Evolutionary conservation across 176 grass and related monocot genomes (phyloP).

Genomic region (Triticum dicoccoides): DNA sequence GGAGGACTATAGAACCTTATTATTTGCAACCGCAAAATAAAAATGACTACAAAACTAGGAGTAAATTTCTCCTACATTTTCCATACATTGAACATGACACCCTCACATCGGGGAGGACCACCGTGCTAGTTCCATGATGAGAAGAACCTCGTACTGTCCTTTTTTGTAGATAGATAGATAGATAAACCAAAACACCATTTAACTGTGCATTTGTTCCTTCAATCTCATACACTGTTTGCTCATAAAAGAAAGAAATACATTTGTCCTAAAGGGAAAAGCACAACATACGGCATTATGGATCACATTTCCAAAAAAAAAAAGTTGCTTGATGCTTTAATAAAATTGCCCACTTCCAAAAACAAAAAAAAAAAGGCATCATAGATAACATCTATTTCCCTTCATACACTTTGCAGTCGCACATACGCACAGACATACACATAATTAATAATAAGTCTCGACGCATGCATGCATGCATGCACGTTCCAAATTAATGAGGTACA

Average conservation of each 20-base stretch:
- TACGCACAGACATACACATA: neutral
- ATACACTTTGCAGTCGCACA: constrained; percentile 2
- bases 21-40: too few relatives aligned
- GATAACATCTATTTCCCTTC: neutral
- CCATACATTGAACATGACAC: too few relatives aligned
- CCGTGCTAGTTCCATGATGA: too few relatives aligned
- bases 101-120: too few relatives aligned
- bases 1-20: too few relatives aligned
- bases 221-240: neutral
- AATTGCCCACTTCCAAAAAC: neutral
- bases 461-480: neutral
- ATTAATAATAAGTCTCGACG: neutral
- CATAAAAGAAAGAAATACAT: neutral
- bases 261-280: neutral
- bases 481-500: neutral
- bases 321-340: neutral
- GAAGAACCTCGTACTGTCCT: too few relatives aligned
- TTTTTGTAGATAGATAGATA: too few relatives aligned
- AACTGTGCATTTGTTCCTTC: neutral
- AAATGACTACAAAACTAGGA: too few relatives aligned
- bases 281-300: neutral
- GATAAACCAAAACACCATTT: neutral
- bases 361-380: constrained; percentile 29
- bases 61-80: too few relatives aligned
- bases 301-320: neutral